Conservation (phyloP, 2,329 filamentous ascomycete genomes). For the Fusarium verrucosum region DNA sequence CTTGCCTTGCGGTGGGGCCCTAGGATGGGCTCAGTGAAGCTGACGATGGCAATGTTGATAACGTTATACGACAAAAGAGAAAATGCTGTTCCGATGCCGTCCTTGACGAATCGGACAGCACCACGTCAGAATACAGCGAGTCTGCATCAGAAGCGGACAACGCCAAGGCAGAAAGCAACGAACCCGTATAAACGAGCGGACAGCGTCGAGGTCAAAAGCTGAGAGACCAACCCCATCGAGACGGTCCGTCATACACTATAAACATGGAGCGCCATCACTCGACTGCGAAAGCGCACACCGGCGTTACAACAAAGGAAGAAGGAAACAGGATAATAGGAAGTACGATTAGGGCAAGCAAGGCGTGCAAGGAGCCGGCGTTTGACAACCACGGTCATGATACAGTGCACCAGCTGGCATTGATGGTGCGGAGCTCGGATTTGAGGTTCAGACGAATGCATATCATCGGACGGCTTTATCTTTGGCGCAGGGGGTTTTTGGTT, state of each 20-base stretch:
- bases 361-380: constrained; percentile 42
- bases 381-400: constrained; percentile 28
- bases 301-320: not conserved
- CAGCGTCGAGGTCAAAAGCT: not conserved
- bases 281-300: not conserved
- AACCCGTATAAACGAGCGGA: not conserved
- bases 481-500: constrained; percentile 37
- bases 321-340: constrained; percentile 10
- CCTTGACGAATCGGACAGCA: not conserved
- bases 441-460: constrained; percentile 34
- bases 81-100: not conserved
- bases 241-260: not conserved
- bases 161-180: not conserved
- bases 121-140: not conserved
- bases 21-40: constrained; percentile 18
- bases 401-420: constrained; percentile 18
- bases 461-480: constrained; percentile 41
- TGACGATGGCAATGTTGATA: not conserved
- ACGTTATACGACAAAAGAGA: not conserved
- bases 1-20: constrained; percentile 60
- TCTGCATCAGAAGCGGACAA: not conserved
- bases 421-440: constrained; percentile 19
- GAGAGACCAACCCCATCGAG: not conserved
- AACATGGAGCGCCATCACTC: not conserved
- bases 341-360: constrained; percentile 29